phyloP scores from a whole-genome alignment of 177 flowering plant genomes.

The Vitis hybrid region DNA sequence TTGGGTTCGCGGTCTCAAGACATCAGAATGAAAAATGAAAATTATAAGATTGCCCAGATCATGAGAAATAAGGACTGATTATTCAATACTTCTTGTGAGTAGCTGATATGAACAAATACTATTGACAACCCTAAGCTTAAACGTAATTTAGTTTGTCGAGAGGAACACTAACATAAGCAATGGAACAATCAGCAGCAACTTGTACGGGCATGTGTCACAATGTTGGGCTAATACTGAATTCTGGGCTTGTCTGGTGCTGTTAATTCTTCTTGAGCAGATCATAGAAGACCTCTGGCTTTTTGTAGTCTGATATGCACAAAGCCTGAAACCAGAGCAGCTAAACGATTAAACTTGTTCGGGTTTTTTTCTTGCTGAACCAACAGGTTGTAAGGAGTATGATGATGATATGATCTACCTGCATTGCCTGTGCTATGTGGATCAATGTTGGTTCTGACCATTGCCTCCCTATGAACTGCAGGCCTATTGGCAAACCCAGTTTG shows the following conservation, averaged over 20 bases:
- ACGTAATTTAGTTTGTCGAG: too few species aligned
- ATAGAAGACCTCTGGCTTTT: slow-evolving; percentile 68
- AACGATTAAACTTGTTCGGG: background rate
- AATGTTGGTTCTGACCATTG: slow-evolving; percentile 85
- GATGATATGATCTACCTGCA: slow-evolving; percentile 49
- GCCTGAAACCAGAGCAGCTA: slow-evolving; percentile 37
- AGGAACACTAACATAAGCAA: too few species aligned
- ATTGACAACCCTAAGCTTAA: too few species aligned
- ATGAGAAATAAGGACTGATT: too few species aligned
- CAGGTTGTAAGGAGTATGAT: too few species aligned
- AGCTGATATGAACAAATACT: too few species aligned
- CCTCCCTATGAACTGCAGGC: slow-evolving; percentile 89
- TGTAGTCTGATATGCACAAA: slow-evolving; percentile 43
- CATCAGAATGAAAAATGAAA: too few species aligned
- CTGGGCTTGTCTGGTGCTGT: background rate
- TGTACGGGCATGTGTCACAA: background rate
- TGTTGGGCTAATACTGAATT: too few species aligned
- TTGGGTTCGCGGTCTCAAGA: too few species aligned
- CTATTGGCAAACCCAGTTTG: slow-evolving; percentile 78
- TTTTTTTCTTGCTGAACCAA: background rate
- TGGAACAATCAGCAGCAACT: too few species aligned
- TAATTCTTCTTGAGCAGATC: slow-evolving; percentile 44
- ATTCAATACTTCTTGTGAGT: too few species aligned
- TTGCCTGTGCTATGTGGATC: slow-evolving; percentile 62
- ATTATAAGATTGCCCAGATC: too few species aligned